A percentile compares a stretch with the other conserved stretches of the same genome.
Conservation (phyloP, 2,329 filamentous ascomycete species). For the Lasiodiplodia hormozganensis region DNA sequence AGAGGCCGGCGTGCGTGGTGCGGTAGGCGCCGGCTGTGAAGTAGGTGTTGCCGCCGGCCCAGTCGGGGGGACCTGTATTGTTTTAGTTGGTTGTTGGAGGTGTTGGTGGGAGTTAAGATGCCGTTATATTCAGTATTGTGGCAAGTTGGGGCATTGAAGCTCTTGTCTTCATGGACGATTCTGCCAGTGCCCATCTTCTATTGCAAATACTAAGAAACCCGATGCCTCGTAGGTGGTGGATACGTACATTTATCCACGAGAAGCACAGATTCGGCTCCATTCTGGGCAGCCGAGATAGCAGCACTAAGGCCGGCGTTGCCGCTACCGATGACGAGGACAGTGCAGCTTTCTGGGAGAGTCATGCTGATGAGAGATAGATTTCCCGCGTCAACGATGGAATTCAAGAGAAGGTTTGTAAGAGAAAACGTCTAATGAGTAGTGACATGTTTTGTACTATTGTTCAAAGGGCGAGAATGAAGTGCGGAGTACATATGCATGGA, state of each 20-base stretch:
- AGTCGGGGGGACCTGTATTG: conserved; percentile 45
- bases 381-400: too few relatives aligned
- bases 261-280: conserved; percentile 49
- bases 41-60: conserved; percentile 69
- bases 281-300: conserved; percentile 62
- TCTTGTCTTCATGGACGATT: too few relatives aligned
- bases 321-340: conserved; percentile 64
- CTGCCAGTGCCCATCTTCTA: too few relatives aligned
- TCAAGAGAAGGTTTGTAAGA: too few relatives aligned
- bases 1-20: conserved; percentile 61
- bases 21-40: conserved; percentile 72
- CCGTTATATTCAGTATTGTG: neutral
- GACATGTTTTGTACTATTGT: too few relatives aligned
- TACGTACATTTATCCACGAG: conserved; percentile 66
- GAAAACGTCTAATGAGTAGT: too few relatives aligned
- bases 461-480: too few relatives aligned
- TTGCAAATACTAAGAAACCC: too few relatives aligned
- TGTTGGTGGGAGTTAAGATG: neutral
- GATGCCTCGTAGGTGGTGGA: neutral
- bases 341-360: conserved; percentile 26
- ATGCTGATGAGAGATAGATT: neutral
- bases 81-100: neutral
- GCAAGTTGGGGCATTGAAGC: too few relatives aligned
- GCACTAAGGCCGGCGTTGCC: conserved; percentile 71
- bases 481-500: too few relatives aligned